Percentiles rank a stretch among this genome's conserved stretches.
phyloP scores from a whole-genome alignment of 1,284 basidiomycete genomes.

The Ceratobasidium sp. region DNA sequence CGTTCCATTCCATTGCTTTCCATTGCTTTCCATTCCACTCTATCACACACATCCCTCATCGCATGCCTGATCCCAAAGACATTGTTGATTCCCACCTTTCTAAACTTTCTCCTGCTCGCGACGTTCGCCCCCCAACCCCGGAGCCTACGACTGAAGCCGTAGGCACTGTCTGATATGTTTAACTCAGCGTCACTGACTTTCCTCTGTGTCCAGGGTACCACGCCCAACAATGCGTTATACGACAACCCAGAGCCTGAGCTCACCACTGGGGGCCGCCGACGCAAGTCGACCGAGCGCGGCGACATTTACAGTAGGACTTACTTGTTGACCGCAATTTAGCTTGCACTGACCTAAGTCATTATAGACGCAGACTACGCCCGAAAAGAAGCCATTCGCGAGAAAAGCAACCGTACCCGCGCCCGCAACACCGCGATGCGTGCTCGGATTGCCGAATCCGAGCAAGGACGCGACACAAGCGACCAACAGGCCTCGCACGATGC shows the following conservation, averaged over 20 bases:
- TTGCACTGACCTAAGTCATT: not conserved
- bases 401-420: not conserved
- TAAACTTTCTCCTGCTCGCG: not conserved
- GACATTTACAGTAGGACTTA: no score
- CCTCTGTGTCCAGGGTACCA: no score
- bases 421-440: not conserved
- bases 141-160: not conserved
- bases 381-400: not conserved
- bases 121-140: constrained; percentile 2
- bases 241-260: not conserved
- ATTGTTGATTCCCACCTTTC: not conserved
- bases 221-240: no score
- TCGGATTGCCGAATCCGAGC: not conserved
- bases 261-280: no score
- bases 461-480: not conserved
- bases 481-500: not conserved
- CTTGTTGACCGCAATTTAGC: no score
- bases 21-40: not conserved
- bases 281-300: no score
- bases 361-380: not conserved
- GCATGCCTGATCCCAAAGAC: not conserved
- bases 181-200: no score
- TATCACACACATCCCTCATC: not conserved
- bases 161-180: no score
- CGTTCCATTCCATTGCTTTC: no score